Base-by-base conservation (phyloP, 2,329 filamentous ascomycete genomes). In the Laburnicola sp. region DNA sequence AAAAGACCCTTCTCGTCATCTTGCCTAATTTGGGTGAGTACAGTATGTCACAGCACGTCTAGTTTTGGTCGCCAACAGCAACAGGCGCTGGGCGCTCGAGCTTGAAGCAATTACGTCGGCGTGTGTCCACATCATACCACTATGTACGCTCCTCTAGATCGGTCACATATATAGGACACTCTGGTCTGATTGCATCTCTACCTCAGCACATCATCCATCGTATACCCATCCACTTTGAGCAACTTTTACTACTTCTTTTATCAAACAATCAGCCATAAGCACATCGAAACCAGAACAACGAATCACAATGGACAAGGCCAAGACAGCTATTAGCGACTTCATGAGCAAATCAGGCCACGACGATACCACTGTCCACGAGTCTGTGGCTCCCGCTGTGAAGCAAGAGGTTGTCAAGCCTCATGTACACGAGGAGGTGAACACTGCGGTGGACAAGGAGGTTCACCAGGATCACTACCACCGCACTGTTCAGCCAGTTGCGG, bases 401-500 rank as follows among this genome's bases (percentile, higher is more conserved):
- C 78, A 86, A 16, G 85, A 89, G 71, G 77, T 78, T 1, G 70
- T 88, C 38, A 80, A 77, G 52, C 82, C 81, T 37, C 79, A 81
- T n/a, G 71, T 79, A 35, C 85, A 87, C 48, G 84, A 89, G 64
- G 73, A 85, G n/a, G 60, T 82, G 7, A 78, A 76, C 21, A 86
- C 82, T 1, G 86, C 84, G 5, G 70, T 89, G 25, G 84, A 89
- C 65, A 82, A 81, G 59, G 86, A 89, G 61, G 75, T 88, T 3
- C 86, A 89, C 65, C 86, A 88, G 67, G 83, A 89, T 52, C 86
- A 89, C 62, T 84, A 88, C 68, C 85, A 89, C 69, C 87, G 84
- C 40, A 84, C 83, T 0, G 75, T 89, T 1, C 86, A 89, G 72
- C 86, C 86, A 0, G 73, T 90, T 23, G 50, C 75, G 16, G 76